phyloP scores from a whole-genome alignment of 2,329 filamentous ascomycete species.

The Colletotrichum godetiae region DNA sequence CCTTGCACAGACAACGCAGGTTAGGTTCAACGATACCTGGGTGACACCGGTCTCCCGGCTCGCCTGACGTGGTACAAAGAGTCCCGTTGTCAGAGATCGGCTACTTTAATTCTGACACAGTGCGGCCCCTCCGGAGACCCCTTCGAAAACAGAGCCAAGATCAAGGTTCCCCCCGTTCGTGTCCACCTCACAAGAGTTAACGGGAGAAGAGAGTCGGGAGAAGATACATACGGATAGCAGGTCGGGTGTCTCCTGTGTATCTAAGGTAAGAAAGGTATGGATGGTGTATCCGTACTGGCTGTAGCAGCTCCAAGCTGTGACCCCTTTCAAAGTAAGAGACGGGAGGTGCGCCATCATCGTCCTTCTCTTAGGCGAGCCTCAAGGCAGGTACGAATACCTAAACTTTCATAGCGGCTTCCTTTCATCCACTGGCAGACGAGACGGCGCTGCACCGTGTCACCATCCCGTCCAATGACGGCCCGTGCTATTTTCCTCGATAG shows the following conservation, averaged over 20 bases:
- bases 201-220: not conserved
- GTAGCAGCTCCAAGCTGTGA: not conserved
- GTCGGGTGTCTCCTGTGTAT: not conserved
- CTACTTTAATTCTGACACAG: constrained; percentile 25
- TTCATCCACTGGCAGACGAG: not conserved
- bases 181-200: not conserved
- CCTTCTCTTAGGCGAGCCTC: not conserved
- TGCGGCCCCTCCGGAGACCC: not conserved
- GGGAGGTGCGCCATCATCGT: not conserved
- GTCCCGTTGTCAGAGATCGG: constrained; percentile 19
- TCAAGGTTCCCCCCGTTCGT: not conserved
- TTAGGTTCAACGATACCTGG: not conserved
- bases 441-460: constrained; percentile 1
- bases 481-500: not conserved
- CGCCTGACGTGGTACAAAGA: constrained; percentile 2
- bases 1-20: not conserved
- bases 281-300: too few relatives aligned
- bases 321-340: not conserved
- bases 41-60: constrained; percentile 20
- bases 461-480: not conserved
- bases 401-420: not conserved
- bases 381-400: too few relatives aligned
- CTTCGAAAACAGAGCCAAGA: not conserved
- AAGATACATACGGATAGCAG: too few relatives aligned
- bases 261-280: too few relatives aligned